Evolutionary conservation across 805 yeast genomes (phyloP).

Genomic region (Candida patagonica): DNA sequence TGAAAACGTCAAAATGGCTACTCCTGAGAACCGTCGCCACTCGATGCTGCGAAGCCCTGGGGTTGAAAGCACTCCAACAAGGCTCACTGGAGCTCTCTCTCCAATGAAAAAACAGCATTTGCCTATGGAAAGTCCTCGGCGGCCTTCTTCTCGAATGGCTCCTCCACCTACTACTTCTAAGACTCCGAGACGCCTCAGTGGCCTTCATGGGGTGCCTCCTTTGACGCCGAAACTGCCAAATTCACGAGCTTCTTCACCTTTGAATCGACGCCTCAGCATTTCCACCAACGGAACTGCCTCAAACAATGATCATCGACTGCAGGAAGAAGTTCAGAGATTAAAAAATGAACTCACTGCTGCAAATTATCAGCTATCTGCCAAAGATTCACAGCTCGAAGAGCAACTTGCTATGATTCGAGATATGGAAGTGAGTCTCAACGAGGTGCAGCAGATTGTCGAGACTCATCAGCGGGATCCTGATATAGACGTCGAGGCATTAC

Average conservation of each 20-base stretch:
- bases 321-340: constrained; percentile 12
- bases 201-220: not conserved
- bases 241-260: not conserved
- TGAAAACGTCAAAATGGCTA: constrained; percentile 6
- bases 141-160: constrained; percentile 1
- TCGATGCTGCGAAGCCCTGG: not conserved
- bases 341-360: constrained; percentile 18
- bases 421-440: constrained; percentile 39
- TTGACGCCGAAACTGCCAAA: not conserved
- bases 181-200: not conserved
- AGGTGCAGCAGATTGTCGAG: constrained; percentile 23
- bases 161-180: no score
- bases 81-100: not conserved
- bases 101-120: not conserved
- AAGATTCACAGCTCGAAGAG: constrained; percentile 31
- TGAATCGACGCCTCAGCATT: not conserved
- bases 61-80: not conserved
- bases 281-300: not conserved
- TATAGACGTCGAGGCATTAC: constrained; percentile 21
- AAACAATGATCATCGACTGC: not conserved
- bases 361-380: constrained; percentile 9
- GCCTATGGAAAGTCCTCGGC: not conserved
- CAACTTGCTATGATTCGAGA: constrained; percentile 40
- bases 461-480: constrained; percentile 21
- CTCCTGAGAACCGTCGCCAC: not conserved